These are phyloP conservation scores for Eutrema salsugineum DNA, from an alignment of 441 rosid species.

Conservation along the genomic window DNA sequence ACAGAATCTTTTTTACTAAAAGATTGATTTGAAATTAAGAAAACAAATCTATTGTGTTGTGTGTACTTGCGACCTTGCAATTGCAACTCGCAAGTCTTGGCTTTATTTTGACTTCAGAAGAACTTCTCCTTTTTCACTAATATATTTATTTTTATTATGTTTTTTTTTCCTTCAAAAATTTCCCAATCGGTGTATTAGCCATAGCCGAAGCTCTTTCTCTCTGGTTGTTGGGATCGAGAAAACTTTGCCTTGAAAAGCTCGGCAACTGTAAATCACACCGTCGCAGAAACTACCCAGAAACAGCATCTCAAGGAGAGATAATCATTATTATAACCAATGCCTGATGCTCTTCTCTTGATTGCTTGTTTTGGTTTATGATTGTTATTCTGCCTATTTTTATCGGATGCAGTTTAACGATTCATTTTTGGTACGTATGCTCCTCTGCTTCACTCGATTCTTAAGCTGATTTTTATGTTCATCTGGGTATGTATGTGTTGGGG, in stretches of 20 bases:
- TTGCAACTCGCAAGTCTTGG: conserved; percentile 27
- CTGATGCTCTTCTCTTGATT: conserved; percentile 5
- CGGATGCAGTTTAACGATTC: conserved; percentile 6
- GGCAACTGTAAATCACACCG: not conserved
- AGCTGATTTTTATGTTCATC: not conserved
- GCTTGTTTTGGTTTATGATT: not conserved
- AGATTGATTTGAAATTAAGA: not conserved
- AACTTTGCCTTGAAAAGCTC: not conserved
- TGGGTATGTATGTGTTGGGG: not conserved
- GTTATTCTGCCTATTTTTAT: not conserved
- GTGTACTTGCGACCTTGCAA: conserved; percentile 26
- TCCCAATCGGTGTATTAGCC: not conserved
- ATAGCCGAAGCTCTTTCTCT: conserved; percentile 22
- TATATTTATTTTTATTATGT: not conserved
- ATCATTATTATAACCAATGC: conserved; percentile 3
- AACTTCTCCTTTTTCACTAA: conserved; percentile 18
- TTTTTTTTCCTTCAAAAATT: not conserved
- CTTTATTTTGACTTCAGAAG: conserved; percentile 30
- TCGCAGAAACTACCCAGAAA: conserved; percentile 27
- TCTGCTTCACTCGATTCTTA: not conserved
- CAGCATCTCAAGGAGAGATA: conserved; percentile 9
- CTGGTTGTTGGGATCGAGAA: conserved; percentile 24
- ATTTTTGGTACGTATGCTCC: conserved; percentile 5
- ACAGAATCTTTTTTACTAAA: conserved; percentile 15
- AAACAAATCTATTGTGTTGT: conserved; percentile 15